Evolutionary conservation across 441 rosid species (phyloP), one percentile per base, ranked within the genome.

Genomic region (Hura crepitans): DNA sequence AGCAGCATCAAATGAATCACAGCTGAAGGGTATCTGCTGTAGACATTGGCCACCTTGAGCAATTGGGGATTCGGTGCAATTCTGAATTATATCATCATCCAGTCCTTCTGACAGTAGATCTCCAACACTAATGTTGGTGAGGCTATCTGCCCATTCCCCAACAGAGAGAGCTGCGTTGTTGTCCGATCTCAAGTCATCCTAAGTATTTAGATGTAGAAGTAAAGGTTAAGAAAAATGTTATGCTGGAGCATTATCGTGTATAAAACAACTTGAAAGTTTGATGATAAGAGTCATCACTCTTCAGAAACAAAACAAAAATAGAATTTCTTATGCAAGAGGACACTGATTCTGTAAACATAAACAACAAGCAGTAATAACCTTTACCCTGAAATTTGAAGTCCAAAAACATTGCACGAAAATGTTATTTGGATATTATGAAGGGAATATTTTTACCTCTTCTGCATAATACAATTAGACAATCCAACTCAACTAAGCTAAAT

Each of bases 1-100:
- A 58, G 91, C 99, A 72, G 97, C 98, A 81, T 95, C 99, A 62
- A 95, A 95, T 62, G 99, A 95, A 81, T 95, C 97, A 25, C 95
- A 90, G 81, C 87, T 88, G 76, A 89, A 88, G n/a, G 96, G 70
- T 55, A 81, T 77, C 74, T 85, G 92, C 69, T 83, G 87, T 67
- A 81, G 85, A 79, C 80, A 81, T 42, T 79, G 87, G 74, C 81
- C 82, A 60, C 78, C 81, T 66, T 79, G 85, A 33, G 77, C 33
- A 58, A 69, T 72, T 18, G 85, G 77, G 45, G 71, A 68, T 70
- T 81, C 86, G 63, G 39, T 77, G 73, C 82, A 72, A 65, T 82
- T 70, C 18, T 58, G 74, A 72, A 81, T 83, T 65, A 80, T 72
- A 76, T 77, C 80, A 56, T 85, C 77, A 71, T n/a, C n/a, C n/a